Conservation (phyloP, 257 asterid genomes). For the Solanum rostratum region DNA sequence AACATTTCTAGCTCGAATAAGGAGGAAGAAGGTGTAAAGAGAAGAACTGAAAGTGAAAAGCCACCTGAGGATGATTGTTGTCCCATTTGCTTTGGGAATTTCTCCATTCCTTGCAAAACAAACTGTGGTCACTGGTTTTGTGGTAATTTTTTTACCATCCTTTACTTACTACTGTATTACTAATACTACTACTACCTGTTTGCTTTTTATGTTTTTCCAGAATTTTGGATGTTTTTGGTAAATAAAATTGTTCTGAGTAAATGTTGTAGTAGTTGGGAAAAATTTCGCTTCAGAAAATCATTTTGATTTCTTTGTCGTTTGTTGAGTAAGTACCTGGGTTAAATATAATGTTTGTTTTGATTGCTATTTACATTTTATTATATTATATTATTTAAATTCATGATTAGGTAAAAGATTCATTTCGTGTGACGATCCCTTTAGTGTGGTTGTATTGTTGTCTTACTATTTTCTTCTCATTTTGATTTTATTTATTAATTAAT, state of each 20-base stretch:
- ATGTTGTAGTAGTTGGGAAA: neutral
- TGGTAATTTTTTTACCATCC: constrained; percentile 9
- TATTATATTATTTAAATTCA: too few relatives aligned
- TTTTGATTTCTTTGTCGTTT: neutral
- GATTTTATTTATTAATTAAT: too few relatives aligned
- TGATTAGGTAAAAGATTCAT: too few relatives aligned
- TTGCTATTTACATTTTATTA: too few relatives aligned
- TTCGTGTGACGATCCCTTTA: too few relatives aligned
- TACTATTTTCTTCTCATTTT: too few relatives aligned
- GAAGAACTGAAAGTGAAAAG: neutral
- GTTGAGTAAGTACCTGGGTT: neutral
- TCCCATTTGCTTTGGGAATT: constrained; percentile 53
- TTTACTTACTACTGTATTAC: neutral
- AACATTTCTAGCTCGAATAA: neutral
- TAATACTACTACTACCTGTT: neutral
- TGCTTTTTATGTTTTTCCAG: neutral
- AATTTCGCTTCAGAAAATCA: neutral
- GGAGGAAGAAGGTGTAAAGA: neutral
- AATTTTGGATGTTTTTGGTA: neutral
- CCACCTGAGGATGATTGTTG: constrained; percentile 50
- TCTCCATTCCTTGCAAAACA: constrained; percentile 40
- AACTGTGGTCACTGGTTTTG: constrained; percentile 66
- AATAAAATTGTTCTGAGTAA: neutral
- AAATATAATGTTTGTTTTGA: too few relatives aligned
- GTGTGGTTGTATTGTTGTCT: too few relatives aligned